A percentile compares a stretch with the other conserved stretches of the same genome.
phyloP scores from a whole-genome alignment of 306 rosid species.

The Dicorynia guianensis region DNA sequence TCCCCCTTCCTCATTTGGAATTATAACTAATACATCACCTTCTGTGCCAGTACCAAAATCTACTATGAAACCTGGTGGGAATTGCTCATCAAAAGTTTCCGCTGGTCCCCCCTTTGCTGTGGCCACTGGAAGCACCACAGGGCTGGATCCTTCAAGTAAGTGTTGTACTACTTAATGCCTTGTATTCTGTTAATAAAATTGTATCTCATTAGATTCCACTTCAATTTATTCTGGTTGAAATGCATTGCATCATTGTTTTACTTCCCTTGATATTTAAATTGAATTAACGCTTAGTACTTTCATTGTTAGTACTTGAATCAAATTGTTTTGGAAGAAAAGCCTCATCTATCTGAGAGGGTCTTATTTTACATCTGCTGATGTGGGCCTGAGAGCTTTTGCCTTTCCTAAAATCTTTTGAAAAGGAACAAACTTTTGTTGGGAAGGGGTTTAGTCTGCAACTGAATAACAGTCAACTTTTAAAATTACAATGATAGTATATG shows the following conservation, averaged over 20 bases:
- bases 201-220: constrained; percentile 13
- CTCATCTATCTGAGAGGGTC: not conserved
- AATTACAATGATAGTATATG: too few species aligned
- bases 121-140: constrained; percentile 34
- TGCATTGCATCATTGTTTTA: constrained; percentile 8
- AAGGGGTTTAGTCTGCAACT: too few species aligned
- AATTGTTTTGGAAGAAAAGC: not conserved
- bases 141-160: constrained; percentile 43
- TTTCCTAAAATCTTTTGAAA: not conserved
- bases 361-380: not conserved
- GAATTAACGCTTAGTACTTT: not conserved
- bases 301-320: not conserved
- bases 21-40: constrained; percentile 6
- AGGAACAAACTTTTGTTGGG: not conserved
- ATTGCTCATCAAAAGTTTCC: constrained; percentile 22
- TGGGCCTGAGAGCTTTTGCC: not conserved
- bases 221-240: not conserved
- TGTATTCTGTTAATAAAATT: constrained; percentile 29
- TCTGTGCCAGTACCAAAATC: constrained; percentile 21
- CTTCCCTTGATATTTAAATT: constrained; percentile 11
- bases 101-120: not conserved
- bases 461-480: not conserved
- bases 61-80: constrained; percentile 3
- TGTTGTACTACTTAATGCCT: constrained; percentile 10
- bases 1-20: constrained; percentile 25